Evolutionary conservation across 2,329 filamentous ascomycete species (phyloP).

Genomic region (Cadophora malorum): DNA sequence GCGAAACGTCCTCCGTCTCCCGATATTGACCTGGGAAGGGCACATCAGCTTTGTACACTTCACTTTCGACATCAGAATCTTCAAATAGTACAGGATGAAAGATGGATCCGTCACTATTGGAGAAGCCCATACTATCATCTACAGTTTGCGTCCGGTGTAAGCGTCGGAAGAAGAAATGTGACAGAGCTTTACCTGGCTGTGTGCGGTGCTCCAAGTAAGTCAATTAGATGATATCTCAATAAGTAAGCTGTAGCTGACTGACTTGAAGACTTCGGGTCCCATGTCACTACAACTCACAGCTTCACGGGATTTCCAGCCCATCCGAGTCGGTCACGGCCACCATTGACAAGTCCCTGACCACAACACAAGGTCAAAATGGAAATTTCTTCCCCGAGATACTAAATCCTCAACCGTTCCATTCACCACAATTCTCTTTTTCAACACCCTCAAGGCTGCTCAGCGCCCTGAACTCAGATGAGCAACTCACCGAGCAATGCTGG

Average conservation of each 20-base stretch:
- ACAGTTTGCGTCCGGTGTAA: conserved; percentile 28
- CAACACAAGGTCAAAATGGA: not conserved
- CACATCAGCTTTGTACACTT: not conserved
- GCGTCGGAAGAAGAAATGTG: conserved; percentile 33
- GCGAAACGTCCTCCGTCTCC: not conserved
- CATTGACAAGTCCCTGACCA: not conserved
- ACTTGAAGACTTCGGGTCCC: not conserved
- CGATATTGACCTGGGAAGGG: not conserved
- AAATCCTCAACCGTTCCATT: not conserved
- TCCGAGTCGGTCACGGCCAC: not conserved
- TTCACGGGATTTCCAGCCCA: not conserved
- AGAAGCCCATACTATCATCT: conserved; percentile 1
- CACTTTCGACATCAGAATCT: not conserved
- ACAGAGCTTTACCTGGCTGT: conserved; percentile 28
- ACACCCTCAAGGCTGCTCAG: not conserved
- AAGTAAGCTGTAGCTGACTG: not conserved
- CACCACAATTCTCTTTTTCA: not conserved
- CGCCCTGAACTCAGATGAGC: conserved; percentile 14
- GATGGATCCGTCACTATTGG: not conserved
- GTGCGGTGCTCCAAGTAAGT: conserved; percentile 28
- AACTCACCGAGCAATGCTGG: conserved; percentile 21
- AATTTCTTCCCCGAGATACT: not conserved
- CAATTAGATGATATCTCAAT: too few species aligned
- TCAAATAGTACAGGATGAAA: not conserved
- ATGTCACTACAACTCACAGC: not conserved